Conservation (phyloP, 2,329 filamentous ascomycete genomes). For the Bisporella sp. region DNA sequence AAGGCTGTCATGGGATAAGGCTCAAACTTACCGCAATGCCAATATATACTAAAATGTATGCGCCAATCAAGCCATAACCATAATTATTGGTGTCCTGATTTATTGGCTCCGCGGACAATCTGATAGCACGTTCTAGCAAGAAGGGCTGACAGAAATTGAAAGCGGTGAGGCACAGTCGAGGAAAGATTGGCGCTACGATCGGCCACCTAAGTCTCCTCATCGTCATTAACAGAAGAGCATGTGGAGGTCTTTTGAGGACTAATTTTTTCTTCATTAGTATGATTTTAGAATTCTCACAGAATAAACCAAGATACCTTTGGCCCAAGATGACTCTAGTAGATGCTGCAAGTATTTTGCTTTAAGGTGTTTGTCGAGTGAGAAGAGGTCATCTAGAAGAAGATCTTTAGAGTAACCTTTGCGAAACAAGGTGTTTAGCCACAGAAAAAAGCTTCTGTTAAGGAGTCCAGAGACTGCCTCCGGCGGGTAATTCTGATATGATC, state of each 20-base stretch:
- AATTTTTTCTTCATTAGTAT: constrained; percentile 7
- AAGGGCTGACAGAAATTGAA: constrained; percentile 17
- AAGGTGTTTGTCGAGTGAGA: constrained; percentile 10
- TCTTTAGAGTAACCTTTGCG: constrained; percentile 22
- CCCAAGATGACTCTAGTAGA: constrained; percentile 12
- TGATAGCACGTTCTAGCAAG: neutral
- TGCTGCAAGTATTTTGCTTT: constrained; percentile 7
- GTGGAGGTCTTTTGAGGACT: constrained; percentile 5
- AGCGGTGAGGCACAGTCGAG: constrained; percentile 11
- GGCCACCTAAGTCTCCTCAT: constrained; percentile 10
- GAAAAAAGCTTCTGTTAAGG: constrained; percentile 27
- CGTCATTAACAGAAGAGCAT: constrained; percentile 14
- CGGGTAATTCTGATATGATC: constrained; percentile 5
- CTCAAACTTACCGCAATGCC: constrained; percentile 4
- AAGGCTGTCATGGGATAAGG: neutral
- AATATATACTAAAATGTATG: constrained; percentile 5
- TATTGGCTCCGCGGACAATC: neutral
- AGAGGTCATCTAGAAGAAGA: constrained; percentile 24
- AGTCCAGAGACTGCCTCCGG: constrained; percentile 28
- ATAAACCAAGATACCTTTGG: constrained; percentile 5
- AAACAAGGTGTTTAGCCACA: constrained; percentile 31
- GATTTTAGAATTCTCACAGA: neutral
- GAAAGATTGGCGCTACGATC: constrained; percentile 8
- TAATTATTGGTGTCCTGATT: neutral
- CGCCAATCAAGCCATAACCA: constrained; percentile 6